phyloP scores from a whole-genome alignment of 2,329 filamentous ascomycete genomes.

The Graphiopsis chlorocephala region DNA sequence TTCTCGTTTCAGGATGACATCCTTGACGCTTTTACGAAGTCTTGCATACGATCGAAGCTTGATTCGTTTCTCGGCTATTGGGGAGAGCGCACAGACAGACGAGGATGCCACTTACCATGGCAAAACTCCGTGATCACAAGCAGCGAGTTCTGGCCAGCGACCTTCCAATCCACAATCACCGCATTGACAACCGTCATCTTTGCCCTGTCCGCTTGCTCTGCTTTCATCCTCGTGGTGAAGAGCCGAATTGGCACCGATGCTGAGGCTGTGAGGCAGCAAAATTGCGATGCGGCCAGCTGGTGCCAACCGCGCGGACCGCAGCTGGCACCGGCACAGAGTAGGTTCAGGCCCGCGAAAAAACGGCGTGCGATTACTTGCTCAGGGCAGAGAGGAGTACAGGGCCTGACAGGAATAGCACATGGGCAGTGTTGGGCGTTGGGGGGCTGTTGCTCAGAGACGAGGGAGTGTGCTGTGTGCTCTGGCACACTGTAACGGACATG shows the following conservation, averaged over 20 bases:
- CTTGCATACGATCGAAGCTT: background rate
- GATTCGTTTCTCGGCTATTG: background rate
- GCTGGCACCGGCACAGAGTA: background rate
- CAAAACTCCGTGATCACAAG: conserved; percentile 9
- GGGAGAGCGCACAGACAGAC: background rate
- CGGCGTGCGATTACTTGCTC: conserved; percentile 14
- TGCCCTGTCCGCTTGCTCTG: background rate
- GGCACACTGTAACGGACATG: background rate
- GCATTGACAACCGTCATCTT: background rate
- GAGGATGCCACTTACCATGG: background rate
- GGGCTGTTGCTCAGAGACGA: background rate
- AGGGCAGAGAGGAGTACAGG: background rate
- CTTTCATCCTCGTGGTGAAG: background rate
- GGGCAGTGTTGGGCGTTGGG: background rate
- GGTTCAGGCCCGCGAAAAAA: conserved; percentile 6
- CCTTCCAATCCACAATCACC: background rate
- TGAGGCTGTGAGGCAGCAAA: conserved; percentile 4
- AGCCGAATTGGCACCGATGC: conserved; percentile 9
- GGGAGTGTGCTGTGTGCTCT: background rate
- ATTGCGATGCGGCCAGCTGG: conserved; percentile 1
- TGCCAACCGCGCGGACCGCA: conserved; percentile 7
- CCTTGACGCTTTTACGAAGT: background rate
- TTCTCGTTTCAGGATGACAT: background rate
- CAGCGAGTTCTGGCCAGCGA: background rate
- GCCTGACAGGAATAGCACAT: conserved; percentile 6